These are phyloP conservation scores for Takakia lepidozioides DNA, from an alignment of 225 moss, liverwort and hornwort species.

Conservation along the genomic window DNA sequence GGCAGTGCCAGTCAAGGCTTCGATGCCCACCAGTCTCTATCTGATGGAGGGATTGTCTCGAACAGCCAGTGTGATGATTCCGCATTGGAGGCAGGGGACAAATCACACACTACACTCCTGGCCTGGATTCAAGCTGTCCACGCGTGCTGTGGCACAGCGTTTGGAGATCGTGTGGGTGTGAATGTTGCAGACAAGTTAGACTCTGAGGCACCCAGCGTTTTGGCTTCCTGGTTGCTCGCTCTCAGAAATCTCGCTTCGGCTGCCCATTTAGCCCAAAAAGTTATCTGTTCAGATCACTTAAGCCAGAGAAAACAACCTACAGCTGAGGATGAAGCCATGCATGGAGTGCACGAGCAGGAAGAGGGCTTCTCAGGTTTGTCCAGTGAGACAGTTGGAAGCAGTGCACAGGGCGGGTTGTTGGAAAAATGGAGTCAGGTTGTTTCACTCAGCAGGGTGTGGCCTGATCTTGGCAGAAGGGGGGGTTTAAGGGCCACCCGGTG, in stretches of 20 bases:
- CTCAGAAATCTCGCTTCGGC: slow-evolving; percentile 5
- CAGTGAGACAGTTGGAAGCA: no score
- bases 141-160: slow-evolving; percentile 1
- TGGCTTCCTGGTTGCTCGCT: not conserved
- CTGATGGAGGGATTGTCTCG: no score
- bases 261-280: no score
- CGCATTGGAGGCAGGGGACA: no score
- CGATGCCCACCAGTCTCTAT: no score
- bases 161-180: not conserved
- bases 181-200: not conserved
- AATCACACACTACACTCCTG: no score
- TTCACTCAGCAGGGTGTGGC: slow-evolving; percentile 2
- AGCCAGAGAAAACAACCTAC: no score
- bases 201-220: slow-evolving; percentile 1
- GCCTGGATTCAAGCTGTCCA: not conserved
- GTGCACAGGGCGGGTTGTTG: not conserved
- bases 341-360: no score
- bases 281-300: no score
- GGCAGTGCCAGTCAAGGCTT: not conserved
- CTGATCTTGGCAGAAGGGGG: slow-evolving; percentile 3
- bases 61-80: no score
- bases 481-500: slow-evolving; percentile 3
- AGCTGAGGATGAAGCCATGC: no score
- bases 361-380: not conserved
- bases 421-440: not conserved